Percentiles rank a stretch among this genome's conserved stretches.
These are phyloP conservation scores for Erodium texanum DNA, from an alignment of 441 rosid species.

Conservation along the genomic window DNA sequence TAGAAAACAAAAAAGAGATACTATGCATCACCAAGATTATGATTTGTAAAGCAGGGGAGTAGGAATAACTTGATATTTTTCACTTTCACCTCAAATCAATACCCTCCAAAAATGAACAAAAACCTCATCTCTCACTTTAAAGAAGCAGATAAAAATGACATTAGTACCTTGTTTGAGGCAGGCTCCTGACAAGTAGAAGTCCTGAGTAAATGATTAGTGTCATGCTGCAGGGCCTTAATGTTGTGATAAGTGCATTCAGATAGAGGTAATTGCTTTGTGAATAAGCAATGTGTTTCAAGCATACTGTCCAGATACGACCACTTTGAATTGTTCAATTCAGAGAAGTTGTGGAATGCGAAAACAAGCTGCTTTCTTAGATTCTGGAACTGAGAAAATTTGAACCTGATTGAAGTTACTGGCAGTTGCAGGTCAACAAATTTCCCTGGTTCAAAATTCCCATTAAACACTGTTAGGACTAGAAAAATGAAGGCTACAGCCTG, in stretches of 20 bases:
- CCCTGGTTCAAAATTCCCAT: constrained; percentile 35
- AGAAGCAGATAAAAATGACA: not conserved
- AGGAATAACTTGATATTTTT: not conserved
- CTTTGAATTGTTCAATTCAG: constrained; percentile 44
- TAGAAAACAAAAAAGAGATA: not conserved
- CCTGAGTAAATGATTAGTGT: constrained; percentile 20
- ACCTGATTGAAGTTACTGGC: constrained; percentile 67
- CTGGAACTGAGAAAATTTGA: constrained; percentile 49
- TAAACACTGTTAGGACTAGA: constrained; percentile 42
- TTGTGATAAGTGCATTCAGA: constrained; percentile 59
- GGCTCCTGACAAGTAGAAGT: constrained; percentile 23
- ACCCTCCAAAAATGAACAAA: not conserved
- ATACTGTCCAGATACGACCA: constrained; percentile 48
- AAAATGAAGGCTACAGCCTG: constrained; percentile 52
- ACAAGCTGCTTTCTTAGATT: constrained; percentile 48
- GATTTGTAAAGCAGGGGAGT: not conserved
- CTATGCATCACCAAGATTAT: not conserved
- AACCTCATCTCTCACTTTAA: not conserved
- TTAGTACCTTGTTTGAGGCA: constrained; percentile 36
- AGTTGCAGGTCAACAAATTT: constrained; percentile 39
- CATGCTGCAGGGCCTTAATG: constrained; percentile 47
- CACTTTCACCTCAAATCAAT: not conserved
- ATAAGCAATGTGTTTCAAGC: constrained; percentile 46
- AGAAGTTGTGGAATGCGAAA: constrained; percentile 49
- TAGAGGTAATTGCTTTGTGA: constrained; percentile 44